Evolutionary conservation across 371 early-diverging fungal genomes (phyloP), one percentile per base, ranked within the genome.

Genomic region (Mortierella sp.): DNA sequence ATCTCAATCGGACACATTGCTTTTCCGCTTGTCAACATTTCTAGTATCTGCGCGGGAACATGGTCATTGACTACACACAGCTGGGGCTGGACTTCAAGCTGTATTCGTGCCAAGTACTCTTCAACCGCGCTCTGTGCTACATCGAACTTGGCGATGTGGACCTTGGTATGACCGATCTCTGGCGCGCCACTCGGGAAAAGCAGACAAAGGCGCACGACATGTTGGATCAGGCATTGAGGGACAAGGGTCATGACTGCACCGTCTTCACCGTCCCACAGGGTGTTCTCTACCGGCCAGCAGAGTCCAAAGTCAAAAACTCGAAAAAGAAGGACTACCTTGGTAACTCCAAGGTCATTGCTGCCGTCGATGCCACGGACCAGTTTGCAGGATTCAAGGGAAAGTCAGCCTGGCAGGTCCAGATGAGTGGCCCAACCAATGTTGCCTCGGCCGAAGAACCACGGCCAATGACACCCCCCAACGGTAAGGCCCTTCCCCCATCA

Each of bases 11-110:
- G 11, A 16, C 53, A 59, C 57, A 43, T 28, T 16, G 2, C 59
- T 59, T 16, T 61, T 46, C 67, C 51, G 26, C 13, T 50, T 73
- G 34, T 43, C 21, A 13, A 11, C 16, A 61, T 5, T 72, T 40
- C 21, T 80, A 95, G 94, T 93, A 93, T 89, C 89, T 99, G 64
- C 94, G 99, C 50, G 96, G 96, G 53, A 97, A 97, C 88, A 89
- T 92, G 80, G 91, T 94, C 59, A 98, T 98, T 82, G 98, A 99
- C 89, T 99, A 99, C 88, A 94, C 93, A 72, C 98, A 99, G 86
- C 90, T 99, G 64, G 98, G 98, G 5, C 91, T 98, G 53, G 90
- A 94, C 70, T 97, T 93, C 89, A 94, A 95, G 87, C 92, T 98
- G 40, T 96, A 95, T 86, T 88, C 95, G 21, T 97, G 96, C 85